These are phyloP conservation scores for Albatrellus ellisii DNA, from an alignment of 768 basidiomycete genomes.

Conservation along the genomic window DNA sequence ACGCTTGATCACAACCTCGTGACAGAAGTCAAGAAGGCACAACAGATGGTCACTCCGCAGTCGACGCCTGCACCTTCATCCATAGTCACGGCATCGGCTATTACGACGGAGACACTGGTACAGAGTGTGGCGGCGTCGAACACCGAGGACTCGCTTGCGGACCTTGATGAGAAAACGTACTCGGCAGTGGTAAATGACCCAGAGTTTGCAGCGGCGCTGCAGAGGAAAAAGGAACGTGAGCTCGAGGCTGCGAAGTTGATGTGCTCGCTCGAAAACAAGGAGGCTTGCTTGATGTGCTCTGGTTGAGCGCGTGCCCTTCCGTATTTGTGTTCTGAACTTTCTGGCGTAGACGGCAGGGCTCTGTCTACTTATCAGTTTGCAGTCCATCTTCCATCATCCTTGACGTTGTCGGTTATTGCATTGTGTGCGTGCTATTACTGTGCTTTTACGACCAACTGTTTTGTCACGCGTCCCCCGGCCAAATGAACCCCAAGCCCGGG, in stretches of 20 bases:
- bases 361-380: conserved; percentile 2
- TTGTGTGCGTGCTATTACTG: not conserved
- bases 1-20: conserved; percentile 80
- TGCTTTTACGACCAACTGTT: not conserved
- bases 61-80: not conserved
- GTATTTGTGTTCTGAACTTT: not conserved
- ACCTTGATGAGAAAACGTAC: conserved; percentile 35
- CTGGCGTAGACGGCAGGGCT: no score
- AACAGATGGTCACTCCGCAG: conserved; percentile 10
- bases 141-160: conserved; percentile 19
- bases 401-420: not conserved
- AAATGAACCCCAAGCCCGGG: no score
- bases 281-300: conserved; percentile 88
- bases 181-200: conserved; percentile 48
- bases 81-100: not conserved
- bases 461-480: not conserved
- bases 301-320: conserved; percentile 29
- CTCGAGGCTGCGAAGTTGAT: conserved; percentile 68
- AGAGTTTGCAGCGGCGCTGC: conserved; percentile 70
- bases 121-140: no score
- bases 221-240: conserved; percentile 58
- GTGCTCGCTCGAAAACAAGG: conserved; percentile 90
- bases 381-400: not conserved
- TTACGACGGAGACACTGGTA: conserved; percentile 1
- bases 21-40: conserved; percentile 45